A percentile compares a stretch with the other conserved stretches of the same genome.
These are phyloP conservation scores for Arachnomyces sp. DNA, from an alignment of 2,329 filamentous ascomycete species.

Conservation along the genomic window DNA sequence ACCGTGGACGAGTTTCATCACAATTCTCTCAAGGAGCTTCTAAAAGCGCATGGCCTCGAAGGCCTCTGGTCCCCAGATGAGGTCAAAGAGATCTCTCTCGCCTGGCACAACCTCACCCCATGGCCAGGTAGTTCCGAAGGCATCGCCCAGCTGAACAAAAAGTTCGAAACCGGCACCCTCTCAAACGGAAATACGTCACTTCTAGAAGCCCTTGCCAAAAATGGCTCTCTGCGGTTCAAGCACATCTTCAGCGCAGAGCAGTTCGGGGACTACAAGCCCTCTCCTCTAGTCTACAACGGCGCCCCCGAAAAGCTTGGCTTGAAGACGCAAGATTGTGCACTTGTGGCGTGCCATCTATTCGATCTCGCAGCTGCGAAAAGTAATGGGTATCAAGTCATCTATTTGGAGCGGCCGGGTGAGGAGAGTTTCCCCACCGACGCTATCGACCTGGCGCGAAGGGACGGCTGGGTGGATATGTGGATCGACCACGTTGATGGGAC, in stretches of 20 bases:
- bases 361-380: slow-evolving; percentile 57
- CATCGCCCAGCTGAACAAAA: slow-evolving; percentile 46
- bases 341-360: slow-evolving; percentile 65
- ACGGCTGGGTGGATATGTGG: slow-evolving; percentile 55
- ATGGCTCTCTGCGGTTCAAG: slow-evolving; percentile 52
- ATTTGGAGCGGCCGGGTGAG: slow-evolving; percentile 58
- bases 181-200: slow-evolving; percentile 61
- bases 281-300: slow-evolving; percentile 56
- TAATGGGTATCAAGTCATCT: slow-evolving; percentile 58
- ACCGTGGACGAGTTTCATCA: slow-evolving; percentile 67
- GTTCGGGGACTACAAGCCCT: slow-evolving; percentile 64
- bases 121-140: slow-evolving; percentile 55
- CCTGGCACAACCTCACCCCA: slow-evolving; percentile 61
- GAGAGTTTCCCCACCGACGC: slow-evolving; percentile 50
- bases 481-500: slow-evolving; percentile 34
- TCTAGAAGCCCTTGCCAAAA: slow-evolving; percentile 51
- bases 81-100: slow-evolving; percentile 52
- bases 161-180: slow-evolving; percentile 53
- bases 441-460: slow-evolving; percentile 44
- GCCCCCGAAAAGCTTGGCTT: slow-evolving; percentile 51
- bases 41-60: slow-evolving; percentile 49
- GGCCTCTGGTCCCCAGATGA: slow-evolving; percentile 58
- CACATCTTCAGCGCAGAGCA: slow-evolving; percentile 55
- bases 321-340: slow-evolving; percentile 52
- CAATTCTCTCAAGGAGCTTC: slow-evolving; percentile 52